A percentile compares a stretch with the other conserved stretches of the same genome.
phyloP scores from a whole-genome alignment of 2,329 filamentous ascomycete genomes.

The Monosporascus sp. region DNA sequence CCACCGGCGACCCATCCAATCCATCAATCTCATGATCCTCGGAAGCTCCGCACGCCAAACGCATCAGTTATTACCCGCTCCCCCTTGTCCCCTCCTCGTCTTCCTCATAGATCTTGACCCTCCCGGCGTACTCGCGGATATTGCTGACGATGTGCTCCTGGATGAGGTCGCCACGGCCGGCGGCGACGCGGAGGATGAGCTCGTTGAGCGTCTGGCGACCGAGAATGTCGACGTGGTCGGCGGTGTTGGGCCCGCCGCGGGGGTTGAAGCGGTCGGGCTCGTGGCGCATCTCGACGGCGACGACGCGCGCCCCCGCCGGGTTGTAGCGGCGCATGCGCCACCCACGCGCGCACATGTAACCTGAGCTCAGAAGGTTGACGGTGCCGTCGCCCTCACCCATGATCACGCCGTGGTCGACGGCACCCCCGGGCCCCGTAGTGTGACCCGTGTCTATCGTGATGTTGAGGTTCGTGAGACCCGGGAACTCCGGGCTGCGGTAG shows the following conservation, averaged over 20 bases:
- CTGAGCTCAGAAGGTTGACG: conserved; percentile 83
- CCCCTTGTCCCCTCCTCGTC: conserved; percentile 12
- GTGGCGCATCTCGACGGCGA: conserved; percentile 91
- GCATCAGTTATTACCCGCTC: conserved; percentile 4
- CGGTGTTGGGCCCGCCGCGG: conserved; percentile 63
- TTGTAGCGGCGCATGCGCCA: conserved; percentile 95
- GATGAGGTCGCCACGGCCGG: conserved; percentile 76
- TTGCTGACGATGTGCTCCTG: conserved; percentile 72
- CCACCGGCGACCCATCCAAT: no score
- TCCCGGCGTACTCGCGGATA: conserved; percentile 76
- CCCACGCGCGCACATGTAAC: conserved; percentile 95
- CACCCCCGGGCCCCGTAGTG: conserved; percentile 29
- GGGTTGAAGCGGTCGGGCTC: conserved; percentile 91
- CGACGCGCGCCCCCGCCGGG: conserved; percentile 74
- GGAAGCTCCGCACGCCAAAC: neutral
- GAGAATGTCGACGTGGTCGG: conserved; percentile 95
- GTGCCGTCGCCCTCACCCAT: conserved; percentile 96
- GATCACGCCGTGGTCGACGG: conserved; percentile 78
- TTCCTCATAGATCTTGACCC: conserved; percentile 76
- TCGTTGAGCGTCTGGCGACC: conserved; percentile 87
- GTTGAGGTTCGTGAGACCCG: conserved; percentile 62
- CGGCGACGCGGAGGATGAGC: conserved; percentile 78
- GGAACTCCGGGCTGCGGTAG: conserved; percentile 66
- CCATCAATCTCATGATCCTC: no score
- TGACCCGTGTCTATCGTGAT: conserved; percentile 65